Evolutionary conservation across 768 basidiomycete genomes (phyloP).

Genomic region (Mrakia hoshinonis): DNA sequence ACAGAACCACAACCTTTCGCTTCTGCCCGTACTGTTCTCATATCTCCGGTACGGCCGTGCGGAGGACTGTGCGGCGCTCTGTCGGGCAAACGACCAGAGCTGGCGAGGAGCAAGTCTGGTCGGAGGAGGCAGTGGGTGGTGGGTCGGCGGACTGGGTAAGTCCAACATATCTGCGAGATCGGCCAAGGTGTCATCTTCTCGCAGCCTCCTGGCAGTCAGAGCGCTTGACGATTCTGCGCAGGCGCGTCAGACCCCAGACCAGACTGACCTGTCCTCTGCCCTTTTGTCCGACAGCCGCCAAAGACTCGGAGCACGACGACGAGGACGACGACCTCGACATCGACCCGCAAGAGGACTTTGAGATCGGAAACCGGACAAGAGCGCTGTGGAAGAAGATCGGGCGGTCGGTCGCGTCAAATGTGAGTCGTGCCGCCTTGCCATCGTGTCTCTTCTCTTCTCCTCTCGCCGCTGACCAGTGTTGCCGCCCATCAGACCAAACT

Average conservation of each 20-base stretch:
- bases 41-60: conserved; percentile 28
- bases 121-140: conserved; percentile 26
- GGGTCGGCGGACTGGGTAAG: conserved; percentile 22
- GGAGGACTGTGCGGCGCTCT: conserved; percentile 31
- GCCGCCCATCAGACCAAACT: conserved; percentile 47
- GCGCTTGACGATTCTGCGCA: no score
- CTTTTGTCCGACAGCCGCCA: neutral
- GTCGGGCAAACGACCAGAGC: conserved; percentile 48
- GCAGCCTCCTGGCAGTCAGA: no score
- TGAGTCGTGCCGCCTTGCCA: conserved; percentile 44
- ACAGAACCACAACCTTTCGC: conserved; percentile 34
- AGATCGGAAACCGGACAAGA: conserved; percentile 64
- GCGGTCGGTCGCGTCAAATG: conserved; percentile 65
- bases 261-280: neutral
- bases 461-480: neutral
- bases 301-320: conserved; percentile 37
- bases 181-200: no score
- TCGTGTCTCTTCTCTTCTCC: neutral
- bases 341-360: conserved; percentile 47
- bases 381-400: conserved; percentile 83
- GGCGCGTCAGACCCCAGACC: neutral
- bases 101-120: conserved; percentile 26
- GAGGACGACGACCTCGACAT: conserved; percentile 29
- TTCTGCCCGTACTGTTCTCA: conserved; percentile 29
- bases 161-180: no score